Conservation (phyloP, 345 rosid genomes). For the Rhodamnia argentea region DNA sequence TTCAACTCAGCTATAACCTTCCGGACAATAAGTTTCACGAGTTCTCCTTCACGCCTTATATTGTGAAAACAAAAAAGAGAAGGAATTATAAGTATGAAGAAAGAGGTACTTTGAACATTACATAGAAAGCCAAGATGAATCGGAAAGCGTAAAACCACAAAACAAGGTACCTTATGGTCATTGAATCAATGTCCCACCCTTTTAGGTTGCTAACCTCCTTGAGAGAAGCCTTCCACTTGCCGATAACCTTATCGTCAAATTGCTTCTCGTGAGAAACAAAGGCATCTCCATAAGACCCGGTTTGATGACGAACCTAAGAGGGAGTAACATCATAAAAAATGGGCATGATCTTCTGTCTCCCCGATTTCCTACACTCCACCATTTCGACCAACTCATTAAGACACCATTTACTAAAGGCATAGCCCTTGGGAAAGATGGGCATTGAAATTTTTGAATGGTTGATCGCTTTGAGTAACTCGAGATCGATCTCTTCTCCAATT, state of each 20-base stretch:
- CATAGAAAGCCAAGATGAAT: not conserved
- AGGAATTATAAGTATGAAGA: not conserved
- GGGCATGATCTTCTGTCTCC: not conserved
- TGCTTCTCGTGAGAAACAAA: not conserved
- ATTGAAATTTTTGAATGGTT: no score
- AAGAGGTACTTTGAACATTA: not conserved
- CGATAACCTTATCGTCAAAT: not conserved
- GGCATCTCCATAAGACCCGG: not conserved
- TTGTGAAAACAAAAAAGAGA: not conserved
- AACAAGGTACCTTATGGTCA: not conserved
- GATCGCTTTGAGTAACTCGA: no score
- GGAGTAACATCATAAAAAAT: not conserved
- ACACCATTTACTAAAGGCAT: no score
- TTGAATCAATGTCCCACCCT: not conserved
- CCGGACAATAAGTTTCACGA: no score
- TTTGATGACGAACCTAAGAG: not conserved
- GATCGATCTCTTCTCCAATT: no score
- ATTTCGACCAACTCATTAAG: not conserved
- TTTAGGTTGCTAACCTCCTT: no score
- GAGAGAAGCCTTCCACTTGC: no score
- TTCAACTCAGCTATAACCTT: no score
- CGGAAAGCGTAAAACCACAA: not conserved
- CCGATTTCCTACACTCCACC: not conserved
- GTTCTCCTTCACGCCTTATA: not conserved
- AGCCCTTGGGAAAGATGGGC: no score